Evolutionary conservation across 805 yeast genomes (phyloP).

Genomic region (Kodamaea sagamina): DNA sequence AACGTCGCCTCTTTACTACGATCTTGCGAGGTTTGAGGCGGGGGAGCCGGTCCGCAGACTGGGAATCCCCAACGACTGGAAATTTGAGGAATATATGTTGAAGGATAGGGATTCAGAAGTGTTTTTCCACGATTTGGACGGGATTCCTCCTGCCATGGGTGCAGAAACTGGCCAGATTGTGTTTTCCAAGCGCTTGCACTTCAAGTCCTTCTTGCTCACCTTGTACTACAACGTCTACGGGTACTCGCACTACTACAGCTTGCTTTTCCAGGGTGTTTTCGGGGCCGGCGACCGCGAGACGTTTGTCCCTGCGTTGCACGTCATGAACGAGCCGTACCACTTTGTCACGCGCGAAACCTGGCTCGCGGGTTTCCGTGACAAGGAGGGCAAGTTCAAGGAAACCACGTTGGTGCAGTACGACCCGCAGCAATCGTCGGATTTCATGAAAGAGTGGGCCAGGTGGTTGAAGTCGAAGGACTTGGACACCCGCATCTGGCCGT

Average conservation of each 20-base stretch:
- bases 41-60: slow-evolving; percentile 26
- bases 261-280: slow-evolving; percentile 43
- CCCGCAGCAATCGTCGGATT: slow-evolving; percentile 25
- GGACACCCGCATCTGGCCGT: slow-evolving; percentile 35
- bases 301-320: slow-evolving; percentile 44
- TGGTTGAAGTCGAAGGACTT: slow-evolving; percentile 25
- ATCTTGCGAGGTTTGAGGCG: slow-evolving; percentile 31
- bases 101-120: slow-evolving; percentile 12
- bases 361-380: slow-evolving; percentile 15
- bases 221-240: slow-evolving; percentile 43
- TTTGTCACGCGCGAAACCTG: slow-evolving; percentile 27
- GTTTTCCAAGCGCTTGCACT: slow-evolving; percentile 35
- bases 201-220: slow-evolving; percentile 33
- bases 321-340: slow-evolving; percentile 37
- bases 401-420: slow-evolving; percentile 36
- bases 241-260: slow-evolving; percentile 38
- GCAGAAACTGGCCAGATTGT: slow-evolving; percentile 43
- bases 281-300: slow-evolving; percentile 48
- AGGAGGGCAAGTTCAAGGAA: slow-evolving; percentile 16
- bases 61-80: slow-evolving; percentile 29
- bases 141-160: slow-evolving; percentile 39
- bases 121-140: slow-evolving; percentile 32
- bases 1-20: slow-evolving; percentile 39
- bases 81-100: slow-evolving; percentile 13
- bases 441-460: slow-evolving; percentile 26